Evolutionary conservation across 2,329 filamentous ascomycete genomes (phyloP), one percentile per base, ranked within the genome.

Genomic region (Aspergillus sclerotialis): DNA sequence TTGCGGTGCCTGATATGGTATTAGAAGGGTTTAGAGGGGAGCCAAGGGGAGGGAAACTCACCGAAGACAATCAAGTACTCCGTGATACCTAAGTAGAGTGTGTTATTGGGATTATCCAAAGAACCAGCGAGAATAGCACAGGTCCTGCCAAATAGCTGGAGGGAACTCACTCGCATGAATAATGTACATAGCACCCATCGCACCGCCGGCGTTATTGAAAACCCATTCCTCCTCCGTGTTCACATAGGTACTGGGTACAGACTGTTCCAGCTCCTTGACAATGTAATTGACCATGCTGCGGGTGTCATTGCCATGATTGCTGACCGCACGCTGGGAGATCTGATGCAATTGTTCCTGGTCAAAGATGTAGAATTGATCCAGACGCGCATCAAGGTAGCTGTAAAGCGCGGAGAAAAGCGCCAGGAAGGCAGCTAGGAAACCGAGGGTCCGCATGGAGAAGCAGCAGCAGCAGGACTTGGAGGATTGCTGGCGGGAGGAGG

Each of bases 21-120:
- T 37, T 26, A 36, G 32, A 13, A 27, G 11, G 8, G 11, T 15
- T n/a, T 15, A 5, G 5, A 30, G 10, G 24, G 24, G 13, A 13
- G 27, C 21, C 14, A 7, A 11, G 28, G 13, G 10, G 14, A 16
- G 15, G 16, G 29, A 15, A 10, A 44, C 44, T 40, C 33, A 58
- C 85, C 86, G 60, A 92, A 93, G 65, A 93, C 80, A 60, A 93
- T 92, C 48, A 93, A 70, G 65, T 93, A 93, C 63, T 94, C 88
- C 13, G 87, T 93, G 42, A 94, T 71, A 55, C 57, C 57, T 60
- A 39, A 16, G 32, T 15, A 32, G 16, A 15, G 11, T 28, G 19
- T 35, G 30, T 28, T n/a, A 28, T 28, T 14, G 12, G 16, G 30
- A 11, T 38, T 31, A 29, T 21, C 14, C 18, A 13, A 21, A 25